phyloP scores from a whole-genome alignment of 1,284 basidiomycete species.

The Heimioporus punctisporus region DNA sequence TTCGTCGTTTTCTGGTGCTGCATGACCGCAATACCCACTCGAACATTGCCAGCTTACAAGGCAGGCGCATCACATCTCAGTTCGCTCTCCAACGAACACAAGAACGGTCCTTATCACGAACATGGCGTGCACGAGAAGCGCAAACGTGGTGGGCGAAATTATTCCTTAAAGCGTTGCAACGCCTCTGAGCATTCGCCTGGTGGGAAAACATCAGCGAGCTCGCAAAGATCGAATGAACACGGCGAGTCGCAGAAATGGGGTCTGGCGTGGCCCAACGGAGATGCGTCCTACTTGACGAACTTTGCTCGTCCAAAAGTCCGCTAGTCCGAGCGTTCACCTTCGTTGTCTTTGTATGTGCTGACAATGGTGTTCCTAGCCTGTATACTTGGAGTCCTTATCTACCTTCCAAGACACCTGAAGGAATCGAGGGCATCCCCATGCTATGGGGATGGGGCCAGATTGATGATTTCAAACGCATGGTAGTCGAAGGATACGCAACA shows the following conservation, averaged over 20 bases:
- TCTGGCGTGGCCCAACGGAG: slow-evolving; percentile 49
- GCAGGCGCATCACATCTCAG: slow-evolving; percentile 1
- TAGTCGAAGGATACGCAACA: slow-evolving; percentile 42
- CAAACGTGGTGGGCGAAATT: slow-evolving; percentile 16
- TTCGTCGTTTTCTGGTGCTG: no score
- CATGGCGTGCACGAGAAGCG: slow-evolving; percentile 12
- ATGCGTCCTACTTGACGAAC: slow-evolving; percentile 34
- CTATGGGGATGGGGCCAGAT: slow-evolving; percentile 50
- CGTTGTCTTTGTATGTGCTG: slow-evolving; percentile 1
- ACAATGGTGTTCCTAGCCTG: slow-evolving; percentile 13
- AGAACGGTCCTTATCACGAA: neutral
- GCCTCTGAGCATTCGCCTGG: slow-evolving; percentile 11
- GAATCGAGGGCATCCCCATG: slow-evolving; percentile 53
- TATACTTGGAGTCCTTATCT: slow-evolving; percentile 33
- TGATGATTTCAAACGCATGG: slow-evolving; percentile 33
- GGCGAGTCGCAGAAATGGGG: slow-evolving; percentile 37
- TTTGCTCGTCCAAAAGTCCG: slow-evolving; percentile 34
- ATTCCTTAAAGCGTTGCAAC: slow-evolving; percentile 20
- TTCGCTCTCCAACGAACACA: slow-evolving; percentile 2
- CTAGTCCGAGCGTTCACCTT: slow-evolving; percentile 29
- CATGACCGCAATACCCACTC: no score
- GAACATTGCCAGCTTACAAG: no score
- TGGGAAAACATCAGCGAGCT: slow-evolving; percentile 13
- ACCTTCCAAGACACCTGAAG: slow-evolving; percentile 14
- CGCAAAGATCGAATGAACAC: slow-evolving; percentile 2